Percentiles rank a stretch among this genome's conserved stretches.
Evolutionary conservation across 345 rosid species (phyloP).

Genomic region (Boechera divaricarpa): DNA sequence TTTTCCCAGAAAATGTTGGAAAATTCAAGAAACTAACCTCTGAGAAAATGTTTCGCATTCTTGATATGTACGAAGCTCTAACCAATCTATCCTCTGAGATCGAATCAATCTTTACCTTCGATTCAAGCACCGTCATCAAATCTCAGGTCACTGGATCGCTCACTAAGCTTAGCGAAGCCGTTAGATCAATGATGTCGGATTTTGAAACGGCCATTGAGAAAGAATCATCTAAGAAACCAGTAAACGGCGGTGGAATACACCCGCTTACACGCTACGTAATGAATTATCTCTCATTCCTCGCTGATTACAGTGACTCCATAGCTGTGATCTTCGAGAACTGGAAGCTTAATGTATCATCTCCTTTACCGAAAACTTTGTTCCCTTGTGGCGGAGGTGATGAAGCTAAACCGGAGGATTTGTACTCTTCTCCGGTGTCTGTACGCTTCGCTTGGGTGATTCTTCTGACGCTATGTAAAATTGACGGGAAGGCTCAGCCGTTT

Average conservation of each 20-base stretch:
- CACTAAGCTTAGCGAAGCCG: constrained; percentile 59
- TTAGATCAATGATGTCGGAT: constrained; percentile 52
- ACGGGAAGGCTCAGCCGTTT: constrained; percentile 65
- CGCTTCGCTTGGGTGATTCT: constrained; percentile 69
- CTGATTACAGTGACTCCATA: constrained; percentile 60
- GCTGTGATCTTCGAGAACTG: constrained; percentile 59
- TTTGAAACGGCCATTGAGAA: constrained; percentile 69
- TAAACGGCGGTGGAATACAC: constrained; percentile 77
- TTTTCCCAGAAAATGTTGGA: constrained; percentile 61
- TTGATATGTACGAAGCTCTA: constrained; percentile 71
- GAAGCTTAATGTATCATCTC: constrained; percentile 37
- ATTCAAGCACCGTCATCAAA: constrained; percentile 51
- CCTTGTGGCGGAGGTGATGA: constrained; percentile 43
- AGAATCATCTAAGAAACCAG: constrained; percentile 52
- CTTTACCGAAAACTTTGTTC: constrained; percentile 53
- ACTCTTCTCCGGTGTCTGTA: constrained; percentile 38
- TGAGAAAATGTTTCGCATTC: constrained; percentile 70
- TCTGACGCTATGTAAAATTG: constrained; percentile 75
- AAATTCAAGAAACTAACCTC: constrained; percentile 58
- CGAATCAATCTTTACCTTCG: constrained; percentile 64
- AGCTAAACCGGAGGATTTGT: constrained; percentile 25
- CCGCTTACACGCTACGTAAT: constrained; percentile 76
- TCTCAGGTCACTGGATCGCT: constrained; percentile 58
- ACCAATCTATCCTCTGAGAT: constrained; percentile 58
- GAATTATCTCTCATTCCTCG: constrained; percentile 70